Evolutionary conservation across 2,329 filamentous ascomycete genomes (phyloP).

Genomic region (Penicillium sp.): DNA sequence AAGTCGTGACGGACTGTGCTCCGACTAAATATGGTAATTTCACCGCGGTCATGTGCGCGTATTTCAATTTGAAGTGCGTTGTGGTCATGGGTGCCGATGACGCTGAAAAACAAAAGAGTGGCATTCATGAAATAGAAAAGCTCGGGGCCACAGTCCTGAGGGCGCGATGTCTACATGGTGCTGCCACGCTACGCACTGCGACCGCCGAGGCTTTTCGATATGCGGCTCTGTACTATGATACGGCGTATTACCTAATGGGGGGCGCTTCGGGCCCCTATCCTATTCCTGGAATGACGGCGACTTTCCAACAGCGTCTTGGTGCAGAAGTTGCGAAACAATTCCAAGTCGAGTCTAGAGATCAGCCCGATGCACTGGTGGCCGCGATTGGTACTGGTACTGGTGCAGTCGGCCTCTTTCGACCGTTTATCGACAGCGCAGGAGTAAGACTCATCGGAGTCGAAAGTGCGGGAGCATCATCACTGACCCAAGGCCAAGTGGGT

Average conservation of each 20-base stretch:
- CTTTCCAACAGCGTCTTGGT: conserved; percentile 20
- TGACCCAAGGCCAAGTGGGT: conserved; percentile 15
- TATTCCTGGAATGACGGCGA: conserved; percentile 18
- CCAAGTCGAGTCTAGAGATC: conserved; percentile 10
- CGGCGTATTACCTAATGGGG: conserved; percentile 22
- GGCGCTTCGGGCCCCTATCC: conserved; percentile 19
- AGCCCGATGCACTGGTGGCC: conserved; percentile 20
- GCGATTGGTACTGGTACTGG: conserved; percentile 19
- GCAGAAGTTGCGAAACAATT: conserved; percentile 21
- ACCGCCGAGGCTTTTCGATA: conserved; percentile 23
- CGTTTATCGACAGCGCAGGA: conserved; percentile 11
- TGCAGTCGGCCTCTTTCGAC: conserved; percentile 19
- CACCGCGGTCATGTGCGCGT: conserved; percentile 20
- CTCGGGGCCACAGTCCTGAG: conserved; percentile 20
- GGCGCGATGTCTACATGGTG: conserved; percentile 17
- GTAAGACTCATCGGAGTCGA: conserved; percentile 17
- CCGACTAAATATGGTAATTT: conserved; percentile 21
- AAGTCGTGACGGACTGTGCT: conserved; percentile 22
- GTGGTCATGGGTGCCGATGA: conserved; percentile 21
- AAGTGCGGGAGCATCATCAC: conserved; percentile 13
- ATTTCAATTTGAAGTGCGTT: conserved; percentile 17
- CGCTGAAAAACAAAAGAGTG: conserved; percentile 14
- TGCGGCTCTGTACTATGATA: conserved; percentile 20
- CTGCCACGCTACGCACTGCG: conserved; percentile 19
- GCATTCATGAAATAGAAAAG: conserved; percentile 17